Conservation (phyloP, 257 asterid genomes). For the Asclepias syriaca region DNA sequence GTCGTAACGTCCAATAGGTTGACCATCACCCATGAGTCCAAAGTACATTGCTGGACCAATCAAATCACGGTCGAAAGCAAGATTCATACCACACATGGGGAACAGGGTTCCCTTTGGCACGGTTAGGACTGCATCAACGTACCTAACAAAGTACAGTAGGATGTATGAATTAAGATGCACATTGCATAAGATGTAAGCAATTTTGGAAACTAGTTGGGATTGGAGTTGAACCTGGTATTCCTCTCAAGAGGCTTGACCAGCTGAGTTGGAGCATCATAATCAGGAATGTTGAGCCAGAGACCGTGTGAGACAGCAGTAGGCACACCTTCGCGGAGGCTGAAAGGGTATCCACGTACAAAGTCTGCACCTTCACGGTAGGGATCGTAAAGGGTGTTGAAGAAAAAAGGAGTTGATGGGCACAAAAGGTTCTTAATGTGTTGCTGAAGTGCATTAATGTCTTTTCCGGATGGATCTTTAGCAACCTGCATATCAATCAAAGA, state of each 20-base stretch:
- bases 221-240: constrained; percentile 33
- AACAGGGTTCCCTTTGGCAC: constrained; percentile 64
- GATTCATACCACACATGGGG: constrained; percentile 76
- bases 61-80: constrained; percentile 55
- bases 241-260: constrained; percentile 69
- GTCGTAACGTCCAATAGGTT: constrained; percentile 66
- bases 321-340: constrained; percentile 59
- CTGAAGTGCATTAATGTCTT: constrained; percentile 43
- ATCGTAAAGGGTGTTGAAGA: constrained; percentile 61
- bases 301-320: constrained; percentile 69
- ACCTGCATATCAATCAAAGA: constrained; percentile 28
- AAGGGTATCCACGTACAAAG: constrained; percentile 67
- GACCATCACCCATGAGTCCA: constrained; percentile 77
- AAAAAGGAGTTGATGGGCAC: constrained; percentile 49
- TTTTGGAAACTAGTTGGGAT: background rate
- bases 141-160: constrained; percentile 25
- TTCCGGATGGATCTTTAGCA: constrained; percentile 58
- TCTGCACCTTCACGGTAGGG: constrained; percentile 57
- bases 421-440: constrained; percentile 57
- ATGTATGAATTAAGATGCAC: background rate
- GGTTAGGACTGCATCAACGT: constrained; percentile 59
- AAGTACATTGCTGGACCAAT: constrained; percentile 75
- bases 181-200: background rate
- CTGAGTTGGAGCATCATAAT: constrained; percentile 66
- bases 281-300: constrained; percentile 66